Conservation (phyloP, 139 green algal genomes). For the Picochlorum sp. region DNA sequence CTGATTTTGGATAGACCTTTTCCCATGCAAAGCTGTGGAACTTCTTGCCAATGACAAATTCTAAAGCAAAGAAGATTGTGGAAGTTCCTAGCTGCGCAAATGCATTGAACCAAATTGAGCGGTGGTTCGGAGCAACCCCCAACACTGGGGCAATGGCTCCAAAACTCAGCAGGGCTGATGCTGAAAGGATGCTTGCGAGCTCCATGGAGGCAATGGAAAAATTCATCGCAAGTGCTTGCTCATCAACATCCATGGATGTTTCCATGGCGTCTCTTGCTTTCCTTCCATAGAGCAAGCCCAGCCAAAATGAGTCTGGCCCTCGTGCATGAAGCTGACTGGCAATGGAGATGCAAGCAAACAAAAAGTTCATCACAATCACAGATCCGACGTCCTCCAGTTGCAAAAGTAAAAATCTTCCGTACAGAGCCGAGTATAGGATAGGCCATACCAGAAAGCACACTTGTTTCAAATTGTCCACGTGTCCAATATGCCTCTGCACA, state of each 20-base stretch:
- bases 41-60: slow-evolving; percentile 13
- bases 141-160: slow-evolving; percentile 11
- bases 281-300: slow-evolving; percentile 25
- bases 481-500: slow-evolving; percentile 17
- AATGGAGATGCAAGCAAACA: slow-evolving; percentile 16
- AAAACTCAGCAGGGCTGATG: slow-evolving; percentile 32
- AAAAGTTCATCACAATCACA: slow-evolving; percentile 19
- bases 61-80: slow-evolving; percentile 16
- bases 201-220: slow-evolving; percentile 18
- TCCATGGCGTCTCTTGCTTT: slow-evolving; percentile 19
- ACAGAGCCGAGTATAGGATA: slow-evolving; percentile 31
- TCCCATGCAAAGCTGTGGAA: slow-evolving; percentile 24
- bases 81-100: slow-evolving; percentile 13
- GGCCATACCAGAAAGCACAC: slow-evolving; percentile 18
- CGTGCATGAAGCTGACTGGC: slow-evolving; percentile 5
- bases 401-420: slow-evolving; percentile 42
- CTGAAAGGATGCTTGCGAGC: slow-evolving; percentile 25
- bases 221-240: slow-evolving; percentile 12
- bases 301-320: slow-evolving; percentile 1
- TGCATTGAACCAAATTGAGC: slow-evolving; percentile 29
- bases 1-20: not conserved
- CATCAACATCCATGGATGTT: slow-evolving; percentile 10
- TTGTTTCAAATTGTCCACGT: slow-evolving; percentile 20
- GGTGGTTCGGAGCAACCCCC: slow-evolving; percentile 14
- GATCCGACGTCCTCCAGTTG: slow-evolving; percentile 20